Evolutionary conservation across 148 eudicot species (phyloP), one percentile per base, ranked within the genome.

Genomic region (Fagopyrum tataricum): DNA sequence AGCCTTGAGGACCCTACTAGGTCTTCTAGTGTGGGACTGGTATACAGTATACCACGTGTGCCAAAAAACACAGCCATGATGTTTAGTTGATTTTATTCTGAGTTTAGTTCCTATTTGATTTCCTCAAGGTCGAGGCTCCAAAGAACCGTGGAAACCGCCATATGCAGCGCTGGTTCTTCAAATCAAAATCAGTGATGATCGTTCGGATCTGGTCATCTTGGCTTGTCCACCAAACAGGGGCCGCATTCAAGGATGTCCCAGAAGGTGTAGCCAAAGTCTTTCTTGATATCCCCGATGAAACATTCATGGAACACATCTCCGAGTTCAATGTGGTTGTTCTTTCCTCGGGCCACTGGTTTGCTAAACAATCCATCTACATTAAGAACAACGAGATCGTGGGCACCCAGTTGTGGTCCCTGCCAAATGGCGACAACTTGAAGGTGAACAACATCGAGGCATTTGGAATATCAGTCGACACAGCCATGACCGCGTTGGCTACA

Each of bases 311-410:
- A 49, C 77, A 78, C 51, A 72, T 87, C 72, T 78, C 86, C 1
- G 75, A 40, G 5, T 89, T 86, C 72, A 95, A 94, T 67, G 97
- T 94, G 44, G 74, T 91, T 37, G 89, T 94, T 71, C 91, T 94
- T 69, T 94, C 98, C 64, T 94, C 98, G 10, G 98, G 98, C 71
- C 98, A 94, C 79, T 94, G 98, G 98, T 94, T 94, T 70, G 97
- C 98, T 4, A 94, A 94, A 79, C 88, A 84, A 71, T 94, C 98
- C 0, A 82, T 87, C 49, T 94, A 94, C 78, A 62, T 89, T 59
- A 68, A 91, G 76, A 89, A 89, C 78, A 85, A 94, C 40, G 91
- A 89, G 86, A 89, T 91, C 43, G 91, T 91, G 17, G 98, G 98
- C 43, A 90, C 96, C 56, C 98, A 94, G 77, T 67, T 91, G 53